Conservation (phyloP, 2,329 filamentous ascomycete genomes). For the Colletotrichum somersetense region DNA sequence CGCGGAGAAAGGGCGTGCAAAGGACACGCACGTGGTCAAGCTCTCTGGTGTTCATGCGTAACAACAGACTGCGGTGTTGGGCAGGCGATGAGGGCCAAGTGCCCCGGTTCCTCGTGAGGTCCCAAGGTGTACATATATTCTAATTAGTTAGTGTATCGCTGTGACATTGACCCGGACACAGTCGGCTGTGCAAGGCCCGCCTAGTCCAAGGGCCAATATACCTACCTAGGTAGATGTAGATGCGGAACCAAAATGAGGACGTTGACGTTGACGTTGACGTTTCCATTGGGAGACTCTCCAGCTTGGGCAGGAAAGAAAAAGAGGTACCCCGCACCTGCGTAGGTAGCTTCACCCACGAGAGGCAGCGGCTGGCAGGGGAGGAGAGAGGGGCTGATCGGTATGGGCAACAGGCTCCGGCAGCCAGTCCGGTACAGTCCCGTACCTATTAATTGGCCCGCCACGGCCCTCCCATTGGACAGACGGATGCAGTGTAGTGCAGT, state of each 20-base stretch:
- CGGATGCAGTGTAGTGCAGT: constrained; percentile 1
- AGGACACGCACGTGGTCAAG: constrained; percentile 29
- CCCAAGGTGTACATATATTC: too few relatives aligned
- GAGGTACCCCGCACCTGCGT: constrained; percentile 36
- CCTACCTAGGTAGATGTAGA: not conserved
- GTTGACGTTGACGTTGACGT: not conserved
- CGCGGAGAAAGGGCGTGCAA: constrained; percentile 16
- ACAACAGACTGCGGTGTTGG: not conserved
- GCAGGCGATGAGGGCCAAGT: constrained; percentile 17
- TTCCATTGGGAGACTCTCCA: constrained; percentile 7
- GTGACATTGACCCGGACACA: constrained; percentile 6
- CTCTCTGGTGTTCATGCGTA: constrained; percentile 4
- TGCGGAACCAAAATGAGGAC: not conserved
- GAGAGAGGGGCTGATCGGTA: constrained; percentile 18
- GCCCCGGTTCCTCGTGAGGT: not conserved
- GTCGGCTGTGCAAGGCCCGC: not conserved
- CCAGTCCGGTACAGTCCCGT: too few relatives aligned
- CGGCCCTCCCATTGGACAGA: constrained; percentile 28
- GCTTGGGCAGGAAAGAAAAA: not conserved
- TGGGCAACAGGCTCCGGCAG: constrained; percentile 26
- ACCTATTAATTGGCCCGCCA: constrained; percentile 16
- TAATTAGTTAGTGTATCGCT: not conserved
- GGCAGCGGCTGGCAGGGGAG: constrained; percentile 15
- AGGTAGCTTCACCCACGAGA: constrained; percentile 3
- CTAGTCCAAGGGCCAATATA: too few relatives aligned